Base-by-base conservation (phyloP, 2,329 filamentous ascomycete genomes). In the Chalaropsis thielavioides region DNA sequence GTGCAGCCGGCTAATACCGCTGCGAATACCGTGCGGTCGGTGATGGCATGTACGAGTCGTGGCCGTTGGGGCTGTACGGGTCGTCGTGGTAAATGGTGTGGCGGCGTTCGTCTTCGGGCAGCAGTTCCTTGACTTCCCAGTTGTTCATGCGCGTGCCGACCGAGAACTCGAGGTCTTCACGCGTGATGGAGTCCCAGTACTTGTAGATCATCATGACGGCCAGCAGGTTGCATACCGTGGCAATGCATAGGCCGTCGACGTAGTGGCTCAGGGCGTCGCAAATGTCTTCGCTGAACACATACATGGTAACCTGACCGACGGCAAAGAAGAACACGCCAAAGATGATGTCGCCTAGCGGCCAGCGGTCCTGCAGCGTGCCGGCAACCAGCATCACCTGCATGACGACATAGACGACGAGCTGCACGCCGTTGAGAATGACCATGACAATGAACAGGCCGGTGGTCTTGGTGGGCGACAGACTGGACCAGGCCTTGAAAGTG, bases 191-290 rank as follows among this genome's bases (percentile, higher is more conserved):
- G 73, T 99, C 94, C 94, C 94, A 99, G 80, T 95, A 99, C 91
- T 99, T 99, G 82, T 99, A 99, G 44, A 99, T 86, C 94, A 97
- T 99, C 94, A 99, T 99, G 68, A 99, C 92, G 13, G 86, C 90
- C 54, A 99, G 79, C 56, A 99, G 77, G 73, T 99, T 99, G 79
- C 91, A 94, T 64, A 92, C 86, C 0, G 92, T 96, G 3, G 91
- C 90, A 72, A 99, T 92, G 78, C 97, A 95, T 60, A 97, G 77
- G 0, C 92, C 92, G 72, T 99, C 94, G 61, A 99, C 77, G 73
- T 97, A 99, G 75, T 99, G 94, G 75, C 90, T 86, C 46, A 92
- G 85, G 59, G 84, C 83, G 62, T 87, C 81, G 78, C 94, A 99
- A 71, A 99, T 92, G 68, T 81, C 84, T 69, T 86, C 81, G 77